phyloP scores from a whole-genome alignment of 768 basidiomycete genomes.

The Coprinopsis sp. region DNA sequence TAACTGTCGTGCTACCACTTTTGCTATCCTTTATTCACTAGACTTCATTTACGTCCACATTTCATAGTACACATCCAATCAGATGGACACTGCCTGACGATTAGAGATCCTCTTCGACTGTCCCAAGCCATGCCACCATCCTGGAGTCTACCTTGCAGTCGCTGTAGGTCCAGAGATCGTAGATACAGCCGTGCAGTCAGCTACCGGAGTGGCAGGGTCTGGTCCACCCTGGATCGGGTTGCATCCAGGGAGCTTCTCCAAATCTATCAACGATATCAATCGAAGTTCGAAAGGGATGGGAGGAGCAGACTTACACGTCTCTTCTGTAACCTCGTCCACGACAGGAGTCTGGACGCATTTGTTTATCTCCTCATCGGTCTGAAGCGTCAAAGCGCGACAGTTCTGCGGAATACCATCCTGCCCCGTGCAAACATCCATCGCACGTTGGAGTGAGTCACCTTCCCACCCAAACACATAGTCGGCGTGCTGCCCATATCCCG shows the following conservation, averaged over 20 bases:
- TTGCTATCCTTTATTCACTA: too few relatives aligned
- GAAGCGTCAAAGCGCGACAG: conserved; percentile 3
- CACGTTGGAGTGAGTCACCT: conserved; percentile 7
- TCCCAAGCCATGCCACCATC: neutral
- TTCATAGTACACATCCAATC: neutral
- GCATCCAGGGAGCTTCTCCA: conserved; percentile 5
- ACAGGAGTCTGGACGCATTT: neutral
- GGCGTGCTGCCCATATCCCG: conserved; percentile 11
- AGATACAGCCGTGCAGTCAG: conserved; percentile 4
- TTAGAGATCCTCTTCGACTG: too few relatives aligned
- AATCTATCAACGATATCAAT: neutral
- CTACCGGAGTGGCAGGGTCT: conserved; percentile 1
- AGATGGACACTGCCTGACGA: neutral
- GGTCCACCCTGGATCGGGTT: conserved; percentile 6
- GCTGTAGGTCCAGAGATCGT: conserved; percentile 1
- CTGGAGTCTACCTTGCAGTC: neutral
- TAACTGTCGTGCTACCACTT: too few relatives aligned
- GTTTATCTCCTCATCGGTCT: conserved; percentile 9
- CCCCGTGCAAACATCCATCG: conserved; percentile 4
- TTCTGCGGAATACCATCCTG: conserved; percentile 2
- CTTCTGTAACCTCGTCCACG: conserved; percentile 8
- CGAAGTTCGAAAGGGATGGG: too few relatives aligned
- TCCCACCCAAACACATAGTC: conserved; percentile 12
- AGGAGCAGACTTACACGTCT: conserved; percentile 2
- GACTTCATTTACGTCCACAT: too few relatives aligned